Evolutionary conservation across 139 green algal species (phyloP), one percentile per base, ranked within the genome.

Genomic region (Haematococcus sp.): DNA sequence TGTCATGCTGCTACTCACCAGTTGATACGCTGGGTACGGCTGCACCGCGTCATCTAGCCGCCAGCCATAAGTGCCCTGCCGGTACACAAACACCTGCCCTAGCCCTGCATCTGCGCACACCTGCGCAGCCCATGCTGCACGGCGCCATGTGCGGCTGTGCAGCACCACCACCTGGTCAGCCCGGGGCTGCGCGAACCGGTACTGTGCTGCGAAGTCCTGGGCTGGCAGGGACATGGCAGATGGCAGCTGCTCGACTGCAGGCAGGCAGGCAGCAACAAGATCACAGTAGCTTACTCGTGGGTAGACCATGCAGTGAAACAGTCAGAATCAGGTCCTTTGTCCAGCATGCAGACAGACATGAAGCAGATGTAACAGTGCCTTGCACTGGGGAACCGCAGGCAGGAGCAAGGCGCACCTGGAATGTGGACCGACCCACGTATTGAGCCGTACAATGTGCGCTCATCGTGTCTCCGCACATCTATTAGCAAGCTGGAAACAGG

Each of bases 401-500:
- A 49, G 35, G 9, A 35, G 33, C 5, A 63, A 30, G 32, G 3
- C 60, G 55, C 28, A 72, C 63, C 67, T 63, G 83, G 80, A 25
- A 88, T 22, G 43, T 88, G 83, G 1, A 78, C 27, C 31, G 73
- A 69, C 1, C 86, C 85, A 5, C 73, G 76, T 34, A 95, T 94
- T 30, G 71, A 65, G 17, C 91, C 91, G 66, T 91, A 96, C 34
- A 96, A 76, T 19, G 82, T 63, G 15, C 91, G 80, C 78, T 96
- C 91, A 64, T 96, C 91, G 54, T 88, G 81, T 15, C 91, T 75
- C 46, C 91, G 76, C 54, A 96, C 70, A 74, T 96, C 91, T 1
- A 95, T 40, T 7, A 92, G 58, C 27, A 65, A n/a, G 27, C 28
- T n/a, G 11, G 58, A 27, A 5, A 61, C 58, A 11, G 20, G 20